These are phyloP conservation scores for Pseudocercospora pini-densiflorae DNA, from an alignment of 2,329 filamentous ascomycete genomes.

Conservation along the genomic window DNA sequence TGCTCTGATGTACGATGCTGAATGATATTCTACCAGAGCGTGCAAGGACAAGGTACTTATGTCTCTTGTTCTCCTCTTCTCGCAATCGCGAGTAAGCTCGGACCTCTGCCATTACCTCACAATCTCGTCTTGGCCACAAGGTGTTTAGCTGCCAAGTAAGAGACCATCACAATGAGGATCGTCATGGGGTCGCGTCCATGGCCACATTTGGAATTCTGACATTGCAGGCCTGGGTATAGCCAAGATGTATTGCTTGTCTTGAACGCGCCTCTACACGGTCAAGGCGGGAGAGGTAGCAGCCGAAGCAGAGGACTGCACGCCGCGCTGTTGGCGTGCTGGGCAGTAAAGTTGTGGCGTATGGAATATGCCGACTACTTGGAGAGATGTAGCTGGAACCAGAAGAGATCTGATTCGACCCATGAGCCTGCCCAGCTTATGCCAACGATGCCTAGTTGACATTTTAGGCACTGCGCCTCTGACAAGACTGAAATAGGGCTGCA, in stretches of 20 bases:
- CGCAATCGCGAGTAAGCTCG: constrained; percentile 3
- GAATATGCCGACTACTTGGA: background rate
- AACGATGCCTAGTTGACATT: constrained; percentile 4
- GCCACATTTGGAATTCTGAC: constrained; percentile 21
- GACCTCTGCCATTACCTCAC: background rate
- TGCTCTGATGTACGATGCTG: constrained; percentile 10
- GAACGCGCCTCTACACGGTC: constrained; percentile 6
- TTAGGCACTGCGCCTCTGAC: constrained; percentile 8
- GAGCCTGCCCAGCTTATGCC: constrained; percentile 6
- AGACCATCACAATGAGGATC: constrained; percentile 19
- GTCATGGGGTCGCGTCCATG: constrained; percentile 7
- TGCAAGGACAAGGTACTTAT: constrained; percentile 20
- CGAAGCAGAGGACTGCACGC: constrained; percentile 8
- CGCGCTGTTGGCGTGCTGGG: constrained; percentile 25
- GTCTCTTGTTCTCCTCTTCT: constrained; percentile 12
- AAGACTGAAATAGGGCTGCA: constrained; percentile 1
- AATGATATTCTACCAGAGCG: background rate
- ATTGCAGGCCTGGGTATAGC: background rate
- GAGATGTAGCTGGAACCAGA: background rate
- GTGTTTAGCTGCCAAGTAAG: constrained; percentile 15
- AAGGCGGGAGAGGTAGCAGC: constrained; percentile 12
- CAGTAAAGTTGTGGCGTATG: constrained; percentile 13
- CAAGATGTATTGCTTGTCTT: constrained; percentile 9
- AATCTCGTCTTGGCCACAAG: background rate
- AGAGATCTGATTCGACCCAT: background rate